Evolutionary conservation across 345 rosid species (phyloP).

Genomic region (Diplotaxis tenuifolia): DNA sequence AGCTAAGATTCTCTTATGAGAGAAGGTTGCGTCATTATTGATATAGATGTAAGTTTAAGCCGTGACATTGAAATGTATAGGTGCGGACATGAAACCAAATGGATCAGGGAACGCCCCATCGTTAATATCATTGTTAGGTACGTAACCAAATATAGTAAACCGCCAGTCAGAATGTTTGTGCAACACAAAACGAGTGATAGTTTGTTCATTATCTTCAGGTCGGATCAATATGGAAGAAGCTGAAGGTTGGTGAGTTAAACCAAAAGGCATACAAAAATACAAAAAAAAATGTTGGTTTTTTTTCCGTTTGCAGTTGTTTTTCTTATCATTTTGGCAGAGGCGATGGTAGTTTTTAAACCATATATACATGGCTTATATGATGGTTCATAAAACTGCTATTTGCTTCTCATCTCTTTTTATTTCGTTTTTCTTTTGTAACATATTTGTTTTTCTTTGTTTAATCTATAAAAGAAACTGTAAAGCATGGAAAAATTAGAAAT

Average conservation of each 20-base stretch:
- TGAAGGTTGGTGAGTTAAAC: slow-evolving; percentile 49
- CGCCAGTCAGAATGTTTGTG: not conserved
- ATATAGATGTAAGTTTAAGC: slow-evolving; percentile 3
- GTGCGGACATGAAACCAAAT: no score
- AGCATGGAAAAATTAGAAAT: slow-evolving; percentile 19
- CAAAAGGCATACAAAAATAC: slow-evolving; percentile 40
- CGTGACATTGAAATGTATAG: slow-evolving; percentile 33
- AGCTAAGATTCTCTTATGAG: no score
- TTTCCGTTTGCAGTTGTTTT: not conserved
- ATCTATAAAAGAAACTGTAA: slow-evolving; percentile 30
- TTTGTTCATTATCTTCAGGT: slow-evolving; percentile 42
- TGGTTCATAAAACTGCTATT: slow-evolving; percentile 23
- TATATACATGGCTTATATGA: not conserved
- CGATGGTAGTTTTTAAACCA: slow-evolving; percentile 22
- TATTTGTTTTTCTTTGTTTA: no score
- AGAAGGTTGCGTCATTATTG: no score
- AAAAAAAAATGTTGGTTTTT: slow-evolving; percentile 1
- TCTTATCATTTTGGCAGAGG: slow-evolving; percentile 18
- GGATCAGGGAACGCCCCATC: slow-evolving; percentile 73
- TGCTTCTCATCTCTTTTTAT: not conserved
- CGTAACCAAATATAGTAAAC: slow-evolving; percentile 4
- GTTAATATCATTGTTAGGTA: slow-evolving; percentile 82
- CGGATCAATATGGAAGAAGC: slow-evolving; percentile 67
- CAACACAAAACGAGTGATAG: not conserved
- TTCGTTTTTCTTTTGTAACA: slow-evolving; percentile 16